Percentiles rank a stretch among this genome's conserved stretches.
Conservation (phyloP, 2,329 filamentous ascomycete species). For the Colletotrichum coccodes region DNA sequence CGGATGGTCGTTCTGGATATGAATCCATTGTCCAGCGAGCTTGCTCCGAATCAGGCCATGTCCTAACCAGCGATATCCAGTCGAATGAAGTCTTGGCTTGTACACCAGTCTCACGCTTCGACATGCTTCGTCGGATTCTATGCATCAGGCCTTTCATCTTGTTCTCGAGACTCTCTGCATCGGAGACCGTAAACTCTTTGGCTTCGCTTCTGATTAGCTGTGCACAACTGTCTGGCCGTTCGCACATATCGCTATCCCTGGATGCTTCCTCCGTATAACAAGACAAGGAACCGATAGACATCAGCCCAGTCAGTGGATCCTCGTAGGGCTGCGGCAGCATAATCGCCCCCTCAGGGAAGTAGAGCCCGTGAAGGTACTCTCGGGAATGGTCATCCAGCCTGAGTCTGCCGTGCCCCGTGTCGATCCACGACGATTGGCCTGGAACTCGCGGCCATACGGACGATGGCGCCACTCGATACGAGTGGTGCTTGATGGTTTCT, state of each 20-base stretch:
- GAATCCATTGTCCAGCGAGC: not conserved
- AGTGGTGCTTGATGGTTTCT: conserved; percentile 12
- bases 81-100: not conserved
- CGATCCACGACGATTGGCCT: conserved; percentile 25
- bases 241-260: not conserved
- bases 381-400: conserved; percentile 19
- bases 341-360: conserved; percentile 18
- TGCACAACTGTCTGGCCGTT: not conserved
- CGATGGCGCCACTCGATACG: conserved; percentile 26
- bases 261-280: not conserved
- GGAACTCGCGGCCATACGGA: conserved; percentile 29
- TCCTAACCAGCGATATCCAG: not conserved
- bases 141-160: conserved; percentile 1
- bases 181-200: not conserved
- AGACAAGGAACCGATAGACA: not conserved
- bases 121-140: conserved; percentile 9
- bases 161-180: not conserved
- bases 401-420: conserved; percentile 3
- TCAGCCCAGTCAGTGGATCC: not conserved
- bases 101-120: not conserved
- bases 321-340: conserved; percentile 9
- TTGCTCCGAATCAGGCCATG: not conserved
- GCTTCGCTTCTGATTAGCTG: not conserved
- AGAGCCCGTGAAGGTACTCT: conserved; percentile 12
- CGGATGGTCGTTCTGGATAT: not conserved